Percentiles rank a stretch among this genome's conserved stretches.
phyloP scores from a whole-genome alignment of 148 eudicot genomes.

The Heliosperma pusillum region DNA sequence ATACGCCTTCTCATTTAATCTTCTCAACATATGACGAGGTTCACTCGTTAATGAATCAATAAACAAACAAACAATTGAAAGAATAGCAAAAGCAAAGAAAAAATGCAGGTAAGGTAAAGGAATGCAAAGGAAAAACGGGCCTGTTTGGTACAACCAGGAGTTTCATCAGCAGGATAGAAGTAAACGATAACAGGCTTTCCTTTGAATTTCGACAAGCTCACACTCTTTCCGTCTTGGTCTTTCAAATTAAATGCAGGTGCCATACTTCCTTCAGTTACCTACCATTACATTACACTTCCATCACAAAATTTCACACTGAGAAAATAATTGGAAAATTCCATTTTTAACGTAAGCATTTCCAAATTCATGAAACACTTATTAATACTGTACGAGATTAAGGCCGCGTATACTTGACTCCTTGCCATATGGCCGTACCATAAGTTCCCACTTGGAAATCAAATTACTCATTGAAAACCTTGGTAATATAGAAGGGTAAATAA shows the following conservation, averaged over 20 bases:
- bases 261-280: conserved; percentile 73
- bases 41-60: too few relatives aligned
- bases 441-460: too few relatives aligned
- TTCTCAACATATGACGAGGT: too few relatives aligned
- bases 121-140: conserved; percentile 23
- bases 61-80: neutral
- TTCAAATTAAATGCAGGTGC: conserved; percentile 76
- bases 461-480: too few relatives aligned
- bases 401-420: too few relatives aligned
- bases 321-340: too few relatives aligned
- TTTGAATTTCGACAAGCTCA: conserved; percentile 80
- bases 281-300: conserved; percentile 4
- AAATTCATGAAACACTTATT: too few relatives aligned
- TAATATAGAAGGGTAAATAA: too few relatives aligned
- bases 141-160: conserved; percentile 99
- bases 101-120: neutral
- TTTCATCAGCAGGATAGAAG: conserved; percentile 99
- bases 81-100: neutral
- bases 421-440: too few relatives aligned
- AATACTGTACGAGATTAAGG: too few relatives aligned
- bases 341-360: neutral
- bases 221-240: conserved; percentile 84
- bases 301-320: neutral
- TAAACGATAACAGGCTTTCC: conserved; percentile 92
- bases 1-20: too few relatives aligned